A percentile compares a stretch with the other conserved stretches of the same genome.
Conservation (phyloP, 2,329 filamentous ascomycete genomes). For the Epicoccum nigrum region DNA sequence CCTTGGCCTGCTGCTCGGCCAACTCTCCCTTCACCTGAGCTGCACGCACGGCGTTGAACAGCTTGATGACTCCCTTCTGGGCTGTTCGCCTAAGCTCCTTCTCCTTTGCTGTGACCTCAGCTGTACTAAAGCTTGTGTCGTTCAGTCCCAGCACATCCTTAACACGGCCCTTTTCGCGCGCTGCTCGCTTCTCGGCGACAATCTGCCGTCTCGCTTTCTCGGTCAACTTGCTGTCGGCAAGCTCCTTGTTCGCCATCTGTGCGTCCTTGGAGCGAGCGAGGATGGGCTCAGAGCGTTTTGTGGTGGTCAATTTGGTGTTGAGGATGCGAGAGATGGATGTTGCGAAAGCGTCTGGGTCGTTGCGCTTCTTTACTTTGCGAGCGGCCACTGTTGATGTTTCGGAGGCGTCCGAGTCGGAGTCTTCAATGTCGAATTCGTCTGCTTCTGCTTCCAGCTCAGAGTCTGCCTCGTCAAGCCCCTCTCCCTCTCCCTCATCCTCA, state of each 20-base stretch:
- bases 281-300: slow-evolving; percentile 87
- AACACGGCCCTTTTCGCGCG: slow-evolving; percentile 84
- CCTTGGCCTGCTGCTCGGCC: slow-evolving; percentile 71
- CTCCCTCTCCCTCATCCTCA: slow-evolving; percentile 27
- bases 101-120: slow-evolving; percentile 70
- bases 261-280: slow-evolving; percentile 81
- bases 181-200: slow-evolving; percentile 77
- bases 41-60: slow-evolving; percentile 93
- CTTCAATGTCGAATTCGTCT: slow-evolving; percentile 43
- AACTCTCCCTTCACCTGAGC: slow-evolving; percentile 89
- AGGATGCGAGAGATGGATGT: slow-evolving; percentile 94
- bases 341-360: slow-evolving; percentile 89
- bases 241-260: slow-evolving; percentile 71
- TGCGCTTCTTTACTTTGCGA: slow-evolving; percentile 75
- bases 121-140: slow-evolving; percentile 56
- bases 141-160: slow-evolving; percentile 78
- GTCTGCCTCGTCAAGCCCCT: slow-evolving; percentile 46
- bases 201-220: slow-evolving; percentile 79
- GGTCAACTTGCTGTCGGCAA: slow-evolving; percentile 79
- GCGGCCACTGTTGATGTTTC: slow-evolving; percentile 42
- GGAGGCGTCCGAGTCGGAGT: slow-evolving; percentile 37
- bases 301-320: slow-evolving; percentile 80
- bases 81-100: slow-evolving; percentile 83
- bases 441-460: slow-evolving; percentile 46
- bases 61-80: slow-evolving; percentile 89